Evolutionary conservation across 2,329 filamentous ascomycete species (phyloP).

Genomic region (Hypoxylon sp.): DNA sequence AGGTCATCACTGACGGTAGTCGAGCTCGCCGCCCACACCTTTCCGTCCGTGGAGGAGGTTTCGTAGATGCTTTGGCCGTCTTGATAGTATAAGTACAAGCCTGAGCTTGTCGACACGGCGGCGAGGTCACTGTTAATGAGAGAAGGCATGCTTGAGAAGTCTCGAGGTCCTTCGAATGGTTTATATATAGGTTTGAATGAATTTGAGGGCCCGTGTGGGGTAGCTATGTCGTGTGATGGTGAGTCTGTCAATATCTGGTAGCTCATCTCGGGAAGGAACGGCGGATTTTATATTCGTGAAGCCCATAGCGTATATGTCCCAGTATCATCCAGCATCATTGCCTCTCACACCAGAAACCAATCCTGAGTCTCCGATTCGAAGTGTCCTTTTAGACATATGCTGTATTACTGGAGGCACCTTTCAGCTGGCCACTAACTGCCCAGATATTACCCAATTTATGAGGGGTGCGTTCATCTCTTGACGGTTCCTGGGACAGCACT

Average conservation of each 20-base stretch:
- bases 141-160: background rate
- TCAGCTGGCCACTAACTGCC: background rate
- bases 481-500: background rate
- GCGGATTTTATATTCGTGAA: background rate
- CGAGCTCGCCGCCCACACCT: background rate
- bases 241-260: background rate
- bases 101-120: slow-evolving; percentile 1
- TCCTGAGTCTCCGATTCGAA: background rate
- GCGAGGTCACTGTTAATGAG: background rate
- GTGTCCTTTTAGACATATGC: background rate
- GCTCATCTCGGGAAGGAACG: background rate
- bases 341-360: background rate
- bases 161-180: background rate
- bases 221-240: background rate
- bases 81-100: background rate
- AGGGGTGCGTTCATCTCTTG: background rate
- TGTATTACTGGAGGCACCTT: background rate
- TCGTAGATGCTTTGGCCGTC: background rate
- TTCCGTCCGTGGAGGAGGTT: background rate
- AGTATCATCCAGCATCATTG: background rate
- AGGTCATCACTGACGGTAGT: background rate
- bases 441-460: background rate
- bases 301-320: background rate
- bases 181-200: background rate
- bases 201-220: background rate